Evolutionary conservation across 2,329 filamentous ascomycete genomes (phyloP), one percentile per base, ranked within the genome.

Genomic region (Ceratocystis destructans): DNA sequence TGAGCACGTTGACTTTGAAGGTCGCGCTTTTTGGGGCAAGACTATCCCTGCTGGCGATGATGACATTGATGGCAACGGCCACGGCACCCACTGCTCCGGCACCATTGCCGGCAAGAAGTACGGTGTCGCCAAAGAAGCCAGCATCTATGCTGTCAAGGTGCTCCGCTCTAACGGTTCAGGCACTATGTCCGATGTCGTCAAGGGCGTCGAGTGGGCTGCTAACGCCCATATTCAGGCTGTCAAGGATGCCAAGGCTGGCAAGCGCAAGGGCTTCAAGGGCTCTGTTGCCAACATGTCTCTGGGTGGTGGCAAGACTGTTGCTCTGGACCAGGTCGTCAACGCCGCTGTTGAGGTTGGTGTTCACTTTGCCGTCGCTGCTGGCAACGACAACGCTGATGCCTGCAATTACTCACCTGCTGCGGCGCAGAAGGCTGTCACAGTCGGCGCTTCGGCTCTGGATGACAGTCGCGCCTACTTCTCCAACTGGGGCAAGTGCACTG

Each of bases 401-500:
- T 99, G 94, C 88, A 95, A 94, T 82, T 99, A 97, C 85, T 99
- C 94, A 50, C 94, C 94, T 68, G 95, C 94, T 73, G 89, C 93
- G 70, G 91, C 95, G 72, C 82, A 85, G 73, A 90, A 95, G 74
- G 92, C 94, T 71, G 85, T 99, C 76, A 99, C 94, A 68, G 94
- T 99, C 70, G 95, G 93, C 78, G 94, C 94, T 71, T 96, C 91
- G 59, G 94, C 90, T 72, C 85, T 99, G 68, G 85, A 88, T 73
- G 94, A 99, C 75, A 90, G 90, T 82, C 93, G 94, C 79, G 94
- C 94, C 71, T 99, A 97, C 85, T 99, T 99, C 87, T 99, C 95
- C 85, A 99, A 99, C 89, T 97, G 87, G 78, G 94, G 94, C 77
- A 94, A 93, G 83, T 99, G 94, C 85, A 96, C 93, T 76, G 94